Evolutionary conservation across 176 grass and related monocot genomes (phyloP), one percentile per base, ranked within the genome.

Genomic region (Oryza officinalis): DNA sequence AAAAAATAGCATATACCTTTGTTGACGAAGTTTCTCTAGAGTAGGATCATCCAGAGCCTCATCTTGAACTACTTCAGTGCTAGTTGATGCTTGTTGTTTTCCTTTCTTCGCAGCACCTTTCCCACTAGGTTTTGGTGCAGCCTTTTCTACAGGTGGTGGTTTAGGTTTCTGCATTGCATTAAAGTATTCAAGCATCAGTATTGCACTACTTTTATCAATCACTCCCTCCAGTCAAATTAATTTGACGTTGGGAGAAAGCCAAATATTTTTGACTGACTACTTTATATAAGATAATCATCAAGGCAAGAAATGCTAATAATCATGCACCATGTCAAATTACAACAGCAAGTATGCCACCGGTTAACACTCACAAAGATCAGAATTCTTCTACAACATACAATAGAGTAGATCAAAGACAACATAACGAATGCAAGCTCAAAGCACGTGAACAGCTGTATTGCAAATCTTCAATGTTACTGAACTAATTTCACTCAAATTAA

Each of bases 21-120:
- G 94, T 80, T 96, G 91, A 15, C 88, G 94, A 82, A 96, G 86
- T 90, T 96, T 96, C 86, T 96, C 88, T 64, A 84, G 83, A 91
- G 83, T 63, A 60, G 91, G 94, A 67, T 92, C 91, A 15, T 83
- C 84, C 40, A 88, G 86, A 75, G 81, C 84, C 59, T 91, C 94
- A 45, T 87, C 65, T 65, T 87, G 38, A 76, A 83, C 71, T 68
- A 79, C 84, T 80, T 89, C 81, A 69, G 80, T 65, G 43, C 86
- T 86, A 5, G 87, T 91, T 72, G 83, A 69, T 76, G 92, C 92
- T 77, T 85, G 80, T 41, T 96, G 83, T 63, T 96, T 96, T 70
- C 86, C 91, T 60, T 93, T 96, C 77, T 93, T 96, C 5, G 77
- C 83, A 78, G 88, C 69, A 63, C 52, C 81, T 88, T 96, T 96